Conservation (phyloP, 108 stramenopile genomes). For the Nitzschia inconspicua region DNA sequence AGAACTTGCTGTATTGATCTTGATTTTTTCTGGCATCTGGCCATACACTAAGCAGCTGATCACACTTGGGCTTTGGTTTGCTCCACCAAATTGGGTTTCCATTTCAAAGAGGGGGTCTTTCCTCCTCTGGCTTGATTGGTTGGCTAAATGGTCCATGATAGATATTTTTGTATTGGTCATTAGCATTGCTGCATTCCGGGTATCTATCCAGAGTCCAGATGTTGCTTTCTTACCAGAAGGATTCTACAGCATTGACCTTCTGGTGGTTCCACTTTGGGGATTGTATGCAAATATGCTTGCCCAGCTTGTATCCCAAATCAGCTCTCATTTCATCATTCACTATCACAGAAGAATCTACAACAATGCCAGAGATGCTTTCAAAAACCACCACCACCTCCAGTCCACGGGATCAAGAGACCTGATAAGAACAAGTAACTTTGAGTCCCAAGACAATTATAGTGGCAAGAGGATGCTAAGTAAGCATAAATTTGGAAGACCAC, state of each 20-base stretch:
- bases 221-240: slow-evolving; percentile 56
- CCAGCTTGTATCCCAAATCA: slow-evolving; percentile 72
- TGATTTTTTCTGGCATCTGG: slow-evolving; percentile 80
- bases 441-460: neutral
- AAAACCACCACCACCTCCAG: neutral
- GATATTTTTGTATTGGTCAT: slow-evolving; percentile 74
- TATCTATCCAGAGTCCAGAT: slow-evolving; percentile 64
- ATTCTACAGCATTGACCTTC: slow-evolving; percentile 63
- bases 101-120: slow-evolving; percentile 52
- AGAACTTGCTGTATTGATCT: slow-evolving; percentile 59
- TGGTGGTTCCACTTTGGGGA: slow-evolving; percentile 82
- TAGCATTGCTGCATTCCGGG: slow-evolving; percentile 63
- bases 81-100: slow-evolving; percentile 45
- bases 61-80: slow-evolving; percentile 66
- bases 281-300: slow-evolving; percentile 81
- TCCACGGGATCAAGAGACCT: neutral
- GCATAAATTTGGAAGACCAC: slow-evolving; percentile 41
- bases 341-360: slow-evolving; percentile 62
- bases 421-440: slow-evolving; percentile 5
- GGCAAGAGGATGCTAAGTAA: neutral
- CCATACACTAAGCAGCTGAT: slow-evolving; percentile 77
- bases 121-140: slow-evolving; percentile 70
- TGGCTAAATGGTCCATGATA: slow-evolving; percentile 72
- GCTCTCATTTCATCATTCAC: slow-evolving; percentile 79
- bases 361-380: slow-evolving; percentile 3